phyloP scores from a whole-genome alignment of 2,329 filamentous ascomycete species.

The Trichoderma sp. region DNA sequence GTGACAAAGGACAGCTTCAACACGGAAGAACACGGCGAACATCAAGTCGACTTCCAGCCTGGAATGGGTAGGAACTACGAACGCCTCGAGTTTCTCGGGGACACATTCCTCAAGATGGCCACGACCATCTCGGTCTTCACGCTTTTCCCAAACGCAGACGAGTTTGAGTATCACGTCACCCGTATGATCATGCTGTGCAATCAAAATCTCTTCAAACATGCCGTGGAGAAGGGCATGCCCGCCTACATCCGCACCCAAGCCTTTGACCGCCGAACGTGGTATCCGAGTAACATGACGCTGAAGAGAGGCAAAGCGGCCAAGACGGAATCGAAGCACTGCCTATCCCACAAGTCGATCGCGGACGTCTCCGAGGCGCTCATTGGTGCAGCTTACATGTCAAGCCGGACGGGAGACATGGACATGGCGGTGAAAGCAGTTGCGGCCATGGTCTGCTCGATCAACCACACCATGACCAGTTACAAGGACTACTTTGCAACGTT shows the following conservation, averaged over 20 bases:
- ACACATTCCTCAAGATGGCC: constrained; percentile 93
- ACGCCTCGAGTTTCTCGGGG: constrained; percentile 87
- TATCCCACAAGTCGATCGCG: constrained; percentile 88
- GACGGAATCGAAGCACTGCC: constrained; percentile 56
- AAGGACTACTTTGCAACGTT: constrained; percentile 74
- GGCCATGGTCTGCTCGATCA: constrained; percentile 66
- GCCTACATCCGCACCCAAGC: constrained; percentile 80
- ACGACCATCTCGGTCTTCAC: constrained; percentile 87
- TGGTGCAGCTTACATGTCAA: constrained; percentile 72
- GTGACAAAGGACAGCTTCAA: constrained; percentile 92
- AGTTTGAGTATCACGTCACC: constrained; percentile 86
- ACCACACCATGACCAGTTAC: constrained; percentile 71
- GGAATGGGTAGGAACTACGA: constrained; percentile 97
- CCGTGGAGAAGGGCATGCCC: constrained; percentile 64
- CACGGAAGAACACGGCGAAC: constrained; percentile 68
- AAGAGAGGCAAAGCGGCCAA: constrained; percentile 68
- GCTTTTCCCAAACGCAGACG: constrained; percentile 72
- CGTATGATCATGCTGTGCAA: constrained; percentile 93
- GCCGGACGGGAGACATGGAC: constrained; percentile 50
- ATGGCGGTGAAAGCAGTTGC: constrained; percentile 66
- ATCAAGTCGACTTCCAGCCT: constrained; percentile 72
- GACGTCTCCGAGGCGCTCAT: constrained; percentile 96
- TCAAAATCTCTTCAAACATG: constrained; percentile 79
- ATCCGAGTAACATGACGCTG: constrained; percentile 72
- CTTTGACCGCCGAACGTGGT: constrained; percentile 86